Conservation (phyloP, 2,329 filamentous ascomycete species). For the Neonectria coccinea region DNA sequence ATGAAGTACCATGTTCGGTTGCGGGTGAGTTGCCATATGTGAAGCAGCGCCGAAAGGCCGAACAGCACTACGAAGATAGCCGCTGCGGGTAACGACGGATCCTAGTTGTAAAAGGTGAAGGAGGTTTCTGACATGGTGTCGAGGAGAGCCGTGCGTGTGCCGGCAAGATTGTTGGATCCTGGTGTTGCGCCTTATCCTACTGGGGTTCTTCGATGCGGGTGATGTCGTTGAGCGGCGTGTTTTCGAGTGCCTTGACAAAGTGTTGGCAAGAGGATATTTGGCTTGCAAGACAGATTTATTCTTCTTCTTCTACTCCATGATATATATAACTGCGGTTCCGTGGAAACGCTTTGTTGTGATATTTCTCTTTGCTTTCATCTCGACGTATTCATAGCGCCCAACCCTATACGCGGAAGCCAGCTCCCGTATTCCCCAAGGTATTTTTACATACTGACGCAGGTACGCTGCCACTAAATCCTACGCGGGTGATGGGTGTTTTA, state of each 20-base stretch:
- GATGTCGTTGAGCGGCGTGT: not conserved
- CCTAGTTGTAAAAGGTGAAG: slow-evolving; percentile 58
- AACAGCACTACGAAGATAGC: slow-evolving; percentile 57
- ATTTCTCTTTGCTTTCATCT: slow-evolving; percentile 11
- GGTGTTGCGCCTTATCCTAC: not conserved
- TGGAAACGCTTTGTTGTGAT: slow-evolving; percentile 7
- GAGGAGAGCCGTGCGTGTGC: not conserved
- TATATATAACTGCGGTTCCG: slow-evolving; percentile 14
- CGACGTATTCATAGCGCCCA: not conserved
- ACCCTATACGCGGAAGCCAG: slow-evolving; percentile 17
- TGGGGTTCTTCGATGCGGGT: not conserved
- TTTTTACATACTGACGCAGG: too few species aligned
- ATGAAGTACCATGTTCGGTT: slow-evolving; percentile 64
- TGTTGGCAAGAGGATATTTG: not conserved
- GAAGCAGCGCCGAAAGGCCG: slow-evolving; percentile 51
- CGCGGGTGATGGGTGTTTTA: too few species aligned
- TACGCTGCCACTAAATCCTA: too few species aligned
- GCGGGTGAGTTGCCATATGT: slow-evolving; percentile 54
- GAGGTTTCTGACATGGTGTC: slow-evolving; percentile 31
- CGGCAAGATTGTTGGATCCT: slow-evolving; percentile 5
- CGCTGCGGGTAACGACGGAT: slow-evolving; percentile 58
- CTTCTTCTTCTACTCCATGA: not conserved
- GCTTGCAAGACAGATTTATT: not conserved
- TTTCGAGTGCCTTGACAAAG: not conserved
- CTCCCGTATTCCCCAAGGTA: slow-evolving; percentile 5